A percentile compares a stretch with the other conserved stretches of the same genome.
phyloP scores from a whole-genome alignment of 176 grass and related monocot species.

The Echinochloa phyllopogon region DNA sequence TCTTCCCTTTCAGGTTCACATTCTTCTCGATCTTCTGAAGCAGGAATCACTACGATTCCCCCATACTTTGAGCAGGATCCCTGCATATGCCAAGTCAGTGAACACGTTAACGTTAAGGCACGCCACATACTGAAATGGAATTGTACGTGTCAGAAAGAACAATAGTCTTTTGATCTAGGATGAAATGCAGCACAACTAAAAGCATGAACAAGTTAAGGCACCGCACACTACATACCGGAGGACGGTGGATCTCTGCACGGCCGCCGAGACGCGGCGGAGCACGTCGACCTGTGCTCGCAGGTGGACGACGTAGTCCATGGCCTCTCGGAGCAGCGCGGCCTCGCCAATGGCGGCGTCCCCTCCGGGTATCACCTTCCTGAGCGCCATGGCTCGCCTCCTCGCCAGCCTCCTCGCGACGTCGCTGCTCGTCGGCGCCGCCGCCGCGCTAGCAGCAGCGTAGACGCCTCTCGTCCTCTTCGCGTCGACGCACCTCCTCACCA shows the following conservation, averaged over 20 bases:
- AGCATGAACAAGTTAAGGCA: too few relatives aligned
- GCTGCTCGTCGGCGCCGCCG: not conserved
- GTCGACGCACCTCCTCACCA: constrained; percentile 21
- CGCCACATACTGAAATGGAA: not conserved
- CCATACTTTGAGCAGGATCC: constrained; percentile 6
- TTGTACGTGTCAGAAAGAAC: not conserved
- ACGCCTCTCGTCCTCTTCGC: constrained; percentile 16
- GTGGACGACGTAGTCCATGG: constrained; percentile 69
- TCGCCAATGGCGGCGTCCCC: constrained; percentile 44
- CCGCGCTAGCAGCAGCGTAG: not conserved
- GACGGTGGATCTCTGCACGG: constrained; percentile 31
- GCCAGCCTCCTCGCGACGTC: constrained; percentile 47
- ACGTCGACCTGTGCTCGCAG: constrained; percentile 71
- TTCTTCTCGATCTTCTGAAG: not conserved
- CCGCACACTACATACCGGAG: not conserved
- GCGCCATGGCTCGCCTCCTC: constrained; percentile 56
- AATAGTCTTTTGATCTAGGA: not conserved
- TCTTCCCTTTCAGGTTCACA: not conserved
- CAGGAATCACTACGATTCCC: not conserved
- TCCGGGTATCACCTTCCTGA: constrained; percentile 70
- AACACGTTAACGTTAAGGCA: not conserved
- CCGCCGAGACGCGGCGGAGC: constrained; percentile 55
- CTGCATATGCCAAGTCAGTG: constrained; percentile 8
- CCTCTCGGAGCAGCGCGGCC: constrained; percentile 56
- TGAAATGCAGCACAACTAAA: not conserved